These are phyloP conservation scores for Dictyostelium purpureum DNA, from an alignment of 78 protist genomes.

Conservation along the genomic window DNA sequence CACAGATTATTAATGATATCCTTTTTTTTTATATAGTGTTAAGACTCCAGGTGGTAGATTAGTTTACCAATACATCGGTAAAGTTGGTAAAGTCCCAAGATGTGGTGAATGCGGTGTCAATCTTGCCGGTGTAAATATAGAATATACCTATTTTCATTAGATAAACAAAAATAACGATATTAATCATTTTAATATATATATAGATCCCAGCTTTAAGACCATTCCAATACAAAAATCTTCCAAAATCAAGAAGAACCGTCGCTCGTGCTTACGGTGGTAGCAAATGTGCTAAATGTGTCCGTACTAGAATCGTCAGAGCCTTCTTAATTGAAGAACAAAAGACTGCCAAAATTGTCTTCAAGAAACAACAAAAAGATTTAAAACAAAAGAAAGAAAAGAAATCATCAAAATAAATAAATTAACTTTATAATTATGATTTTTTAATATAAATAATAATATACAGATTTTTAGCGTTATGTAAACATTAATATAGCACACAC, in stretches of 20 bases:
- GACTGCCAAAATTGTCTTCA: slow-evolving; percentile 95
- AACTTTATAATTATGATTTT: not conserved
- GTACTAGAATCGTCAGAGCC: slow-evolving; percentile 95
- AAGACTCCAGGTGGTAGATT: slow-evolving; percentile 88
- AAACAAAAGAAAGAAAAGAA: slow-evolving; percentile 67
- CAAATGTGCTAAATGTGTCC: slow-evolving; percentile 91
- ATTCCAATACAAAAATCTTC: slow-evolving; percentile 48
- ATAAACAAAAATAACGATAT: not conserved
- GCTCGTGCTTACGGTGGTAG: slow-evolving; percentile 97
- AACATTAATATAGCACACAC: no score
- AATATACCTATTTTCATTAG: not conserved
- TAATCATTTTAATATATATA: not conserved
- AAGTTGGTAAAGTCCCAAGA: slow-evolving; percentile 84
- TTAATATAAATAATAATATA: no score
- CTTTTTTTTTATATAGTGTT: slow-evolving; percentile 22
- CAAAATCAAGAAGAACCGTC: slow-evolving; percentile 90
- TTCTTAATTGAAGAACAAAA: slow-evolving; percentile 98
- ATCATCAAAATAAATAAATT: slow-evolving; percentile 51
- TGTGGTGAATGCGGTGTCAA: slow-evolving; percentile 92
- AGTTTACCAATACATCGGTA: slow-evolving; percentile 87
- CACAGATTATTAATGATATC: not conserved
- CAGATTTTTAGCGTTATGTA: no score
- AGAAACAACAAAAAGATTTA: slow-evolving; percentile 61
- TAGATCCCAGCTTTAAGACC: slow-evolving; percentile 88
- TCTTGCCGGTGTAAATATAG: slow-evolving; percentile 87